Conservation (phyloP, 306 rosid genomes). For the Mimosa bimucronata region DNA sequence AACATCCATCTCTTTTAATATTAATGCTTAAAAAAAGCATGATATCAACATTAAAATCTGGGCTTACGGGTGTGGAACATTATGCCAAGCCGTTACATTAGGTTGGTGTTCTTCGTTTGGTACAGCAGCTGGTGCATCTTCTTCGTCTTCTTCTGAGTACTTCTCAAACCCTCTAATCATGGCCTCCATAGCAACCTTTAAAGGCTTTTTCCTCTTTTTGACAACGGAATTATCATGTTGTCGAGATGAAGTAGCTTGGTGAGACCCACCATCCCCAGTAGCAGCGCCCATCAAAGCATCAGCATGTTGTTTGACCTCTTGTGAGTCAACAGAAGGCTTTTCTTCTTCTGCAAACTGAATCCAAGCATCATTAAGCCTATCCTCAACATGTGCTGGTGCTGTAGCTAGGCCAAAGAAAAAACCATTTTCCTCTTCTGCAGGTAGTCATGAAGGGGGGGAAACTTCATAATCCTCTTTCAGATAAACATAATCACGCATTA, state of each 20-base stretch:
- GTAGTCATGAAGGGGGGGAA: not conserved
- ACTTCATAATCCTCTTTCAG: not conserved
- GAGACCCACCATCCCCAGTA: slow-evolving; percentile 79
- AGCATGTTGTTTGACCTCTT: slow-evolving; percentile 46
- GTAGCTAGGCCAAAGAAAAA: slow-evolving; percentile 96
- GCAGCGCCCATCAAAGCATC: slow-evolving; percentile 77
- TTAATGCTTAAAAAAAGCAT: not conserved
- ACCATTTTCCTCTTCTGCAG: slow-evolving; percentile 61
- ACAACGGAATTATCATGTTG: slow-evolving; percentile 1
- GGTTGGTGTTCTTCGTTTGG: slow-evolving; percentile 49
- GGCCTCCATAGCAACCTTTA: slow-evolving; percentile 89
- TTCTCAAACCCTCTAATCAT: slow-evolving; percentile 82
- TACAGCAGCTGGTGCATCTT: slow-evolving; percentile 36
- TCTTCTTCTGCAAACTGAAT: slow-evolving; percentile 77
- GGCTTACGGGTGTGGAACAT: slow-evolving; percentile 85
- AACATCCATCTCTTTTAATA: slow-evolving; percentile 5
- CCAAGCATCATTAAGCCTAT: slow-evolving; percentile 91
- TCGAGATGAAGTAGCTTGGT: slow-evolving; percentile 45
- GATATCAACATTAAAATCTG: slow-evolving; percentile 26
- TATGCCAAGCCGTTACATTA: slow-evolving; percentile 96
- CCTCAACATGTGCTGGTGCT: slow-evolving; percentile 98
- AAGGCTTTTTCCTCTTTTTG: slow-evolving; percentile 62
- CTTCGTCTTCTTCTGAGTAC: slow-evolving; percentile 52
- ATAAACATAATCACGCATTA: not conserved
- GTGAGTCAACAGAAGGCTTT: slow-evolving; percentile 42